A percentile compares a stretch with the other conserved stretches of the same genome.
Conservation (phyloP, 352 stramenopile genomes). For the Globisporangium megalacanthum region DNA sequence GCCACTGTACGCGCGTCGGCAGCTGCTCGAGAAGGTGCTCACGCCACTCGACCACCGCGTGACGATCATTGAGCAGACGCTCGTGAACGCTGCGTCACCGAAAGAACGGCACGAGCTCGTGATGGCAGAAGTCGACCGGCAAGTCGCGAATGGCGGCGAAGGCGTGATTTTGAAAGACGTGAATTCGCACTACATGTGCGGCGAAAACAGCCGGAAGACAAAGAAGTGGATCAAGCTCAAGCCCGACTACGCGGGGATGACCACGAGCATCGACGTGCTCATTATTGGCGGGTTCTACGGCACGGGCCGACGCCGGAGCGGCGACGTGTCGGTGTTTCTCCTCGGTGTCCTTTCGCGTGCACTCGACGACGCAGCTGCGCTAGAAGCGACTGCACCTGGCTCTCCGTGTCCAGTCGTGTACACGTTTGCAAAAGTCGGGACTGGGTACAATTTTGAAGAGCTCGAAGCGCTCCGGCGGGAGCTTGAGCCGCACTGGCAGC, state of each 20-base stretch:
- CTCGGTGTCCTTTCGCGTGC: constrained; percentile 59
- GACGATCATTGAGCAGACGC: constrained; percentile 72
- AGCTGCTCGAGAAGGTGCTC: constrained; percentile 58
- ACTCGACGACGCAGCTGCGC: constrained; percentile 42
- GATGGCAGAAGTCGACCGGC: constrained; percentile 74
- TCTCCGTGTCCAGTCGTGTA: constrained; percentile 57
- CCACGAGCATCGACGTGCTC: constrained; percentile 69
- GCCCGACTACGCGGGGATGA: constrained; percentile 84
- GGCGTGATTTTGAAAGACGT: constrained; percentile 83
- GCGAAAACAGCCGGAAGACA: constrained; percentile 66
- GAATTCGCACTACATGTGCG: constrained; percentile 87
- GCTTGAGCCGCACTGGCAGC: constrained; percentile 72
- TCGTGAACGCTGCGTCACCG: constrained; percentile 65
- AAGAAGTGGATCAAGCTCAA: constrained; percentile 88
- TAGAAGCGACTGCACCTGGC: constrained; percentile 41
- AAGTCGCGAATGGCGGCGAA: constrained; percentile 71
- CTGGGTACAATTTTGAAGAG: constrained; percentile 80
- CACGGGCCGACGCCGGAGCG: constrained; percentile 63
- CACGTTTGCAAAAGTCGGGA: constrained; percentile 78
- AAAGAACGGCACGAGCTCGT: constrained; percentile 76
- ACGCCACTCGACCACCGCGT: constrained; percentile 71
- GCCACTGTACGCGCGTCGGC: constrained; percentile 50
- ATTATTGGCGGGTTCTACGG: constrained; percentile 84
- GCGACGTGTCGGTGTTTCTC: constrained; percentile 80
- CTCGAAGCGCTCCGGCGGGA: constrained; percentile 65